These are phyloP conservation scores for Furcasterigmium furcatum DNA, from an alignment of 2,329 filamentous ascomycete genomes.

Conservation along the genomic window DNA sequence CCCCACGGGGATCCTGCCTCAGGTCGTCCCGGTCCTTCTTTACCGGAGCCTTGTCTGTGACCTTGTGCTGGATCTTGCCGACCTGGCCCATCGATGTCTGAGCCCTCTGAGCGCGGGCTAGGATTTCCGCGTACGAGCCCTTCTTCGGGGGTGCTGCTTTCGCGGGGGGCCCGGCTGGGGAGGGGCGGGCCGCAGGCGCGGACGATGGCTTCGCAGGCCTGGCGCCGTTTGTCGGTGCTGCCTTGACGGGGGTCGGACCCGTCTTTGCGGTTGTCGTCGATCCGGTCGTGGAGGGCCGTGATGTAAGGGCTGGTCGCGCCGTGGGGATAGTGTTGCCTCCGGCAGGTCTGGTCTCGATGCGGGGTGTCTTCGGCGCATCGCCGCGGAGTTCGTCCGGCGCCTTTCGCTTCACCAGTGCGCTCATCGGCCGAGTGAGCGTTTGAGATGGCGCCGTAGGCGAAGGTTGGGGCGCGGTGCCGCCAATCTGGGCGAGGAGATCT, in stretches of 20 bases:
- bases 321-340: slow-evolving; percentile 3
- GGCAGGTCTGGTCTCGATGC: slow-evolving; percentile 15
- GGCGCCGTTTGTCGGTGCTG: not conserved
- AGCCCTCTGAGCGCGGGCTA: slow-evolving; percentile 67
- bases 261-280: slow-evolving; percentile 2
- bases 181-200: slow-evolving; percentile 26
- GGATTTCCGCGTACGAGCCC: slow-evolving; percentile 70
- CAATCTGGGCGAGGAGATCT: slow-evolving; percentile 60
- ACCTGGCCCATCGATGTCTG: slow-evolving; percentile 59
- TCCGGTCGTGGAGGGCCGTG: slow-evolving; percentile 6
- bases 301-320: slow-evolving; percentile 6
- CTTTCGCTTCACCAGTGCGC: slow-evolving; percentile 49
- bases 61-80: slow-evolving; percentile 73
- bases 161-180: slow-evolving; percentile 35
- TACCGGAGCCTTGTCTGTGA: slow-evolving; percentile 59
- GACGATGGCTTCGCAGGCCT: slow-evolving; percentile 2
- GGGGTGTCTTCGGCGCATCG: slow-evolving; percentile 38
- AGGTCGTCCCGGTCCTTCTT: slow-evolving; percentile 50
- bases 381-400: slow-evolving; percentile 46
- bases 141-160: slow-evolving; percentile 58
- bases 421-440: slow-evolving; percentile 18
- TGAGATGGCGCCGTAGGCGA: slow-evolving; percentile 28
- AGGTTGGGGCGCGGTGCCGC: slow-evolving; percentile 44
- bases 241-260: slow-evolving; percentile 5
- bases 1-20: slow-evolving; percentile 38